Evolutionary conservation across 352 stramenopile genomes (phyloP), one percentile per base, ranked within the genome.

Genomic region (Phytophthora chlamydospora): DNA sequence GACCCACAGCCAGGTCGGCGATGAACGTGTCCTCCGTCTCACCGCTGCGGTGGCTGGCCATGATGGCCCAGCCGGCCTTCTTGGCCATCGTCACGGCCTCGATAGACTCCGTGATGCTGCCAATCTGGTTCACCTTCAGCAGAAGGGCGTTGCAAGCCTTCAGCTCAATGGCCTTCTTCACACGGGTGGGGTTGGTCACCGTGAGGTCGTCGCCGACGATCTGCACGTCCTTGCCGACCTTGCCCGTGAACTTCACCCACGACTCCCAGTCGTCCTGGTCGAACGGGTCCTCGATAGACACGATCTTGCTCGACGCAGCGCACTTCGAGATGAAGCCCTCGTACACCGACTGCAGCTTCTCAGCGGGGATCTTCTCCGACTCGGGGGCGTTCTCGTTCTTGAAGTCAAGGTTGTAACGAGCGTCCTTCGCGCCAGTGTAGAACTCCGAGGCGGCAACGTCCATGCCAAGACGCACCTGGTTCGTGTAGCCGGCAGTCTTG

Each of bases 1-100:
- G 79, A 71, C 98, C 98, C 58, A 99, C 98, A 31, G 98, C 97
- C 49, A 99, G 84, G 79, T 99, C 98, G 33, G 98, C 98, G 83
- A 99, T 99, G 89, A 99, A 99, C 57, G 93, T 97, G 85, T 99
- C 98, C 81, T 99, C 98, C 10, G 98, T 99, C 82, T 99, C 98
- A 68, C 98, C 98, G 62, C 88, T 98, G 63, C 98, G 91, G 83
- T 99, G 98, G 71, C 88, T 98, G 41, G 96, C 98, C 98, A 99
- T 99, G 66, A 98, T 95, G 53, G 92, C 98, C 98, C 97, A 99
- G 70, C 98, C 98, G 31, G 93, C 96, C 80, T 99, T 93, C 92
- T 99, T 99, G 29, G 98, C 95, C 80, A 98, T 95, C 62, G 97
- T 98, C 65, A 99, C 97, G 58, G 98, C 98, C 74, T 98, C 91